phyloP scores from a whole-genome alignment of 1,139 yeast genomes.

The Saccharomyces hybrid region DNA sequence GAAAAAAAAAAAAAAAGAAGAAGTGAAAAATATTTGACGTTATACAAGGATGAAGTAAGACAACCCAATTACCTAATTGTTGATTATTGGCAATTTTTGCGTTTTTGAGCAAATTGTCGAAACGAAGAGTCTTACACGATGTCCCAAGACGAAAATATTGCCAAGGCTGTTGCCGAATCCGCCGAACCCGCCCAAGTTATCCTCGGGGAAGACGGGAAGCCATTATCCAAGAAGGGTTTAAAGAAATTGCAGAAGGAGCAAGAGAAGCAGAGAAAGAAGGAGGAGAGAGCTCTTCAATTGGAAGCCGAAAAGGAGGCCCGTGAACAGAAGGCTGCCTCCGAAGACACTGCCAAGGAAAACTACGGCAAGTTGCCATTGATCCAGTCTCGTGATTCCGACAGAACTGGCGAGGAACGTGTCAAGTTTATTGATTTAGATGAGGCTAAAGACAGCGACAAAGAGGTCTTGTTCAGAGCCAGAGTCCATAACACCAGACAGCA shows the following conservation, averaged over 20 bases:
- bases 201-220: constrained; percentile 81
- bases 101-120: not conserved
- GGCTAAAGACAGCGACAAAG: constrained; percentile 64
- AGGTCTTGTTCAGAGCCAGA: constrained; percentile 85
- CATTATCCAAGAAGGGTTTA: constrained; percentile 88
- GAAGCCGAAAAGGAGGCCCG: constrained; percentile 75
- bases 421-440: constrained; percentile 46
- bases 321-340: constrained; percentile 50
- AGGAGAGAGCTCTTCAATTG: constrained; percentile 82
- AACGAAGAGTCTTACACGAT: constrained; percentile 2
- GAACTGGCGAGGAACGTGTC: constrained; percentile 50
- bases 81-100: not conserved
- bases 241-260: constrained; percentile 90
- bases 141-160: constrained; percentile 13
- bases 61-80: not conserved
- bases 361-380: constrained; percentile 87
- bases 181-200: constrained; percentile 24
- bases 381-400: constrained; percentile 52
- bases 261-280: constrained; percentile 88
- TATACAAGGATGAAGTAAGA: not conserved
- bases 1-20: not conserved
- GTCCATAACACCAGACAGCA: constrained; percentile 89
- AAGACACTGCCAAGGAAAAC: constrained; percentile 76
- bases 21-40: not conserved
- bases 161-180: constrained; percentile 1